A percentile compares a stretch with the other conserved stretches of the same genome.
phyloP scores from a whole-genome alignment of 805 yeast species.

The Blastobotrys terrestris region DNA sequence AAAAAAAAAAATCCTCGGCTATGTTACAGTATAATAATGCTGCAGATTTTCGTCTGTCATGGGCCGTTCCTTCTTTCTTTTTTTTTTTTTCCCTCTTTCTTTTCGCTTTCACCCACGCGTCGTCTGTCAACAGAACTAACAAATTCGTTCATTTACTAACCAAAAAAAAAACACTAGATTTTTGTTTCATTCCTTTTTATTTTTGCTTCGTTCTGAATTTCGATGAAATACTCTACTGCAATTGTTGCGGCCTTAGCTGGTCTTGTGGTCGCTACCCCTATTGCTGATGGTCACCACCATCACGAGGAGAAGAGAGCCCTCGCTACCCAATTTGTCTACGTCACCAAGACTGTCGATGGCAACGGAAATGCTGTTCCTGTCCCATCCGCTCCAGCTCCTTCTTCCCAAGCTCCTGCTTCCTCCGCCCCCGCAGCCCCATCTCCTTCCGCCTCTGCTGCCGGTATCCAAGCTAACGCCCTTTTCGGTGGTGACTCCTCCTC shows the following conservation, averaged over 20 bases:
- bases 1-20: no score
- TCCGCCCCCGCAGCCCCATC: conserved; percentile 21
- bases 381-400: conserved; percentile 24
- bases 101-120: not conserved
- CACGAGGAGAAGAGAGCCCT: conserved; percentile 50
- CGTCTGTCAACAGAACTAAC: not conserved
- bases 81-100: no score
- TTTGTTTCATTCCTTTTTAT: not conserved
- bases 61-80: no score
- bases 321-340: conserved; percentile 41
- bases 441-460: conserved; percentile 21
- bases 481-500: conserved; percentile 13
- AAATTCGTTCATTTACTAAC: not conserved
- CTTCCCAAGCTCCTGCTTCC: conserved; percentile 25
- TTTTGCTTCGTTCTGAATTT: not conserved
- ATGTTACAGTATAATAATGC: not conserved
- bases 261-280: conserved; percentile 35
- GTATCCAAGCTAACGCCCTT: conserved; percentile 17
- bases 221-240: conserved; percentile 4
- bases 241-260: conserved; percentile 27
- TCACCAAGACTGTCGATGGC: conserved; percentile 38
- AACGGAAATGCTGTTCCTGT: conserved; percentile 31
- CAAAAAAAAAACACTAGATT: no score
- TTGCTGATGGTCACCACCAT: conserved; percentile 30
- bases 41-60: no score